Base-by-base conservation (phyloP, 164 flowering plant species). In the Akebia trifoliata region DNA sequence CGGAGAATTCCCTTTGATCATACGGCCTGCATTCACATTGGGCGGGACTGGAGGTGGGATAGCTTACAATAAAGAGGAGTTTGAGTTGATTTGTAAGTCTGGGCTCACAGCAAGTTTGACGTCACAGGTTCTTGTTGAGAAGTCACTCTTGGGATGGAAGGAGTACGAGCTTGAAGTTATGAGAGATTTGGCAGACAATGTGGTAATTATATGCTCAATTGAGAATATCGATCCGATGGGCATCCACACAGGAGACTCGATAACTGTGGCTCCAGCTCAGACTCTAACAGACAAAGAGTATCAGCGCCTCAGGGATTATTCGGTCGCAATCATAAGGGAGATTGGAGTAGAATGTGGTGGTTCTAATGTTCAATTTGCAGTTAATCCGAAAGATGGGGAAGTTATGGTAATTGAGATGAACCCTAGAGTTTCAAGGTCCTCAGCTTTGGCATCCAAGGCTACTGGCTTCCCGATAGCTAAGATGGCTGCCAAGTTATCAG, bases 301-400 rank as follows among this genome's bases (percentile, higher is more conserved):
- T 61, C 97, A 90, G 69, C 76, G 96, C 30, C 77, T 93, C 34
- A 76, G 99, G 66, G 99, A 93, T 72, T 89, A 87, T 54, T 83
- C 97, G 0, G 63, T 93, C 61, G 90, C 90, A 21, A 92, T 92
- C 1, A 92, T 92, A 17, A 74, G 97, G 75, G 98, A 93, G 61
- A 90, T 93, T 64, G 98, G 98, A 21, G 98, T 93, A 29, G 98
- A 93, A 56, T 93, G 98, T 66, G 98, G 98, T 12, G 97, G 97
- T 37, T 93, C 98, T 0, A 93, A 93, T 69, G 98, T 93, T 63
- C 98, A 93, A 78, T 93, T 93, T 72, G 96, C 98, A 8, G 82
- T 93, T 3, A 92, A 87, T 74, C 97, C 97, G 0, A 63, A 20
- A n/a, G 95, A 92, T 69, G 98, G 98, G 2, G 95, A 89, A 69